Evolutionary conservation across 768 basidiomycete species (phyloP).

Genomic region (Termitomyces bulborhizus): DNA sequence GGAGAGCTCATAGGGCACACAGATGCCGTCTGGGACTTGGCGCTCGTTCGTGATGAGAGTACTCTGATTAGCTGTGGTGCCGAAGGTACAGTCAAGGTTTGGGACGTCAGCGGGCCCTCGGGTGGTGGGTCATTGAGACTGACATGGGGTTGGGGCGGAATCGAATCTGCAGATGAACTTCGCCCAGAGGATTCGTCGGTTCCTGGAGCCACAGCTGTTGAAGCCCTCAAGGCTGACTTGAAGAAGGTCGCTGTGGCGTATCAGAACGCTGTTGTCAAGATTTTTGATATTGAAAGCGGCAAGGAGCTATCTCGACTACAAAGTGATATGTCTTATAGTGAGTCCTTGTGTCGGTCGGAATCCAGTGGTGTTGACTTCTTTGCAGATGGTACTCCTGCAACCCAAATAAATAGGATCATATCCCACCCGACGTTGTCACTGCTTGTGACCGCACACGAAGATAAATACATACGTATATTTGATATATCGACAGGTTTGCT

Average conservation of each 20-base stretch:
- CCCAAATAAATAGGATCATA: constrained; percentile 80
- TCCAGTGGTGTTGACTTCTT: constrained; percentile 2
- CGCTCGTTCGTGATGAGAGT: constrained; percentile 75
- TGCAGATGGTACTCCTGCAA: constrained; percentile 65
- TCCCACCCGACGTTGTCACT: constrained; percentile 90
- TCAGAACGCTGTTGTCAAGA: constrained; percentile 81
- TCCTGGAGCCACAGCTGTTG: constrained; percentile 77
- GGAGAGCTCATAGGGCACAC: constrained; percentile 88
- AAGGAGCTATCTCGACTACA: constrained; percentile 62
- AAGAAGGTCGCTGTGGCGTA: constrained; percentile 90
- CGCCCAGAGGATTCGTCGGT: constrained; percentile 42
- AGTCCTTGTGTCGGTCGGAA: constrained; percentile 13
- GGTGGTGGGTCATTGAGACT: constrained; percentile 61
- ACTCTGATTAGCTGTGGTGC: constrained; percentile 87
- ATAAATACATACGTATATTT: constrained; percentile 88
- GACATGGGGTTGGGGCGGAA: constrained; percentile 76
- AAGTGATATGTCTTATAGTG: constrained; percentile 56
- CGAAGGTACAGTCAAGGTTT: constrained; percentile 89
- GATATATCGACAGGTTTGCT: constrained; percentile 73
- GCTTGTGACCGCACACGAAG: constrained; percentile 88
- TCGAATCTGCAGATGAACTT: constrained; percentile 44
- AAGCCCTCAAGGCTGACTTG: constrained; percentile 75
- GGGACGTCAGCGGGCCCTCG: constrained; percentile 75
- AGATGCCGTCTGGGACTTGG: constrained; percentile 95
- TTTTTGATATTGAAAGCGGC: constrained; percentile 88